Conservation (phyloP, 2,329 filamentous ascomycete species). For the Aureobasidium sp. region DNA sequence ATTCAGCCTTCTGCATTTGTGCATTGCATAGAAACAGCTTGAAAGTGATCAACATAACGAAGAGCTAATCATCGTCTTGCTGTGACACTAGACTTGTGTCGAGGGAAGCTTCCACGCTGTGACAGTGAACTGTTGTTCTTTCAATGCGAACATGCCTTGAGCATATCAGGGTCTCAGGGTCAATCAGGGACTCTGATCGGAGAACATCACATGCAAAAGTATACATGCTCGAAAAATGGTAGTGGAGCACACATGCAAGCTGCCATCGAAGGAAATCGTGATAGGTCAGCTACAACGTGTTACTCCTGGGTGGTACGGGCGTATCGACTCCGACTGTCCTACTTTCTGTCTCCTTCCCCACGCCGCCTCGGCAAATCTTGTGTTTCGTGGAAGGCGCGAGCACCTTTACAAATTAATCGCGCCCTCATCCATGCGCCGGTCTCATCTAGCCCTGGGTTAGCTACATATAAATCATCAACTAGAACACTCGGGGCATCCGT, state of each 20-base stretch:
- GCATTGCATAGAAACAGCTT: not conserved
- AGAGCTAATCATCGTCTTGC: not conserved
- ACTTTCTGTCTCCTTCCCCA: conserved; percentile 2
- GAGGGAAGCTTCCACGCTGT: not conserved
- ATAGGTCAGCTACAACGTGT: not conserved
- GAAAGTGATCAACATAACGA: not conserved
- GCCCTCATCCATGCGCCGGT: conserved; percentile 7
- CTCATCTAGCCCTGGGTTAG: not conserved
- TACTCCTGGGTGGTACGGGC: not conserved
- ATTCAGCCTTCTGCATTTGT: not conserved
- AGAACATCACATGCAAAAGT: not conserved
- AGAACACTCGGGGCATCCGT: not conserved
- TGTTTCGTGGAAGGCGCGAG: not conserved
- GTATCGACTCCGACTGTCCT: not conserved
- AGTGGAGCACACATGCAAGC: not conserved
- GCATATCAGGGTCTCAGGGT: not conserved
- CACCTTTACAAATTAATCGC: conserved; percentile 9
- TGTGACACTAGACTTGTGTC: not conserved
- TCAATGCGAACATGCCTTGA: not conserved
- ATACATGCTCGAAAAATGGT: not conserved
- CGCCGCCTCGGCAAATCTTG: conserved; percentile 5
- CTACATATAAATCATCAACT: not conserved
- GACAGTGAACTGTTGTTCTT: not conserved
- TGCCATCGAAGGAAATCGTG: not conserved
- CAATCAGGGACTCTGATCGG: not conserved